phyloP scores from a whole-genome alignment of 805 yeast species.

The Myxozyma lipomycoides region DNA sequence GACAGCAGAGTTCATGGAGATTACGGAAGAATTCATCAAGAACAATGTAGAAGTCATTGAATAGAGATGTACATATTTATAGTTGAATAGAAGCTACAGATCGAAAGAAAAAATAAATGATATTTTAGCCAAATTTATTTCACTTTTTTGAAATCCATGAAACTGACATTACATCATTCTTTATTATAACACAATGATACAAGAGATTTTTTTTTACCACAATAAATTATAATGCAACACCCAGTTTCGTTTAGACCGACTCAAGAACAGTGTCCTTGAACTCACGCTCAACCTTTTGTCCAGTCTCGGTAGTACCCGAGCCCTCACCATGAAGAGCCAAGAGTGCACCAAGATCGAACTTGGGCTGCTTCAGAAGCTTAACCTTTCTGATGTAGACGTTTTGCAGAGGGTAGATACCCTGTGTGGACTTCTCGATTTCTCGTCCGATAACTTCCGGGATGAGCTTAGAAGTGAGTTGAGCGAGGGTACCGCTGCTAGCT shows the following conservation, averaged over 20 bases:
- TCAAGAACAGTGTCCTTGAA: conserved; percentile 99
- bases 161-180: conserved; percentile 9
- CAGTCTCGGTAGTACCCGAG: conserved; percentile 86
- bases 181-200: not conserved
- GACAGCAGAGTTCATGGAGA: conserved; percentile 67
- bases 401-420: conserved; percentile 94
- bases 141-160: conserved; percentile 1
- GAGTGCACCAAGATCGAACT: conserved; percentile 95
- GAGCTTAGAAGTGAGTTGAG: conserved; percentile 95
- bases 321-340: conserved; percentile 97
- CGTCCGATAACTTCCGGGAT: conserved; percentile 98
- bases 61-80: conserved; percentile 7
- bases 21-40: conserved; percentile 58
- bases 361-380: conserved; percentile 97
- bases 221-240: not conserved
- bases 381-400: conserved; percentile 99
- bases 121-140: conserved; percentile 3
- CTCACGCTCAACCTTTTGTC: conserved; percentile 91
- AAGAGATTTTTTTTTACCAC: conserved; percentile 2
- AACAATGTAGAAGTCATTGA: conserved; percentile 24
- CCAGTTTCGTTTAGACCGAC: conserved; percentile 66
- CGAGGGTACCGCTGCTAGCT: conserved; percentile 88
- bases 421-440: conserved; percentile 95
- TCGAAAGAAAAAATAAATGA: conserved; percentile 11
- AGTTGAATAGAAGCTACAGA: conserved; percentile 8